phyloP scores from a whole-genome alignment of 2,329 filamentous ascomycete genomes.

The Drechslerella coelobrocha region DNA sequence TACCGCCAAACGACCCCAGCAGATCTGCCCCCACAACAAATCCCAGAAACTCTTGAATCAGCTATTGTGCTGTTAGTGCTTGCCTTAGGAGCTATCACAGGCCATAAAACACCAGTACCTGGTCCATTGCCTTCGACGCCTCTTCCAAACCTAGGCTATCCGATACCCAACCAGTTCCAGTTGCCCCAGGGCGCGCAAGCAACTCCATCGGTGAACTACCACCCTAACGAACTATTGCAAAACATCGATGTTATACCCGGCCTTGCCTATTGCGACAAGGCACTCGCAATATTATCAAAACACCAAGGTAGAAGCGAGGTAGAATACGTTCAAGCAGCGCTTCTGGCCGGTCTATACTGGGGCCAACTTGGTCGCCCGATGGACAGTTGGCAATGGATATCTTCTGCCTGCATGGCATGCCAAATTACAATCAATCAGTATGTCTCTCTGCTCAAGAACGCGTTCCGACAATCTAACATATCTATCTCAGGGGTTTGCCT shows the following conservation, averaged over 20 bases:
- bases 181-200: conserved; percentile 63
- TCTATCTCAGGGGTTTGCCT: conserved; percentile 55
- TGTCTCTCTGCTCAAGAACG: conserved; percentile 35
- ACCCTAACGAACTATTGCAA: conserved; percentile 57
- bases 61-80: conserved; percentile 82
- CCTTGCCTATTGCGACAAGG: conserved; percentile 85
- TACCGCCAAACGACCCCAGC: conserved; percentile 55
- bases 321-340: conserved; percentile 80
- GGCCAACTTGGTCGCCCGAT: conserved; percentile 85
- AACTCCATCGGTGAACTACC: conserved; percentile 43
- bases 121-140: conserved; percentile 60
- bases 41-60: conserved; percentile 71
- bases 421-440: conserved; percentile 70
- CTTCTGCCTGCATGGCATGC: conserved; percentile 66
- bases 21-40: conserved; percentile 61
- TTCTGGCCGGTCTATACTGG: conserved; percentile 86
- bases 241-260: conserved; percentile 90
- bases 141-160: conserved; percentile 55
- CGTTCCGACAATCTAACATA: neutral
- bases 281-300: conserved; percentile 83
- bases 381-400: conserved; percentile 79
- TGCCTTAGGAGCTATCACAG: conserved; percentile 83
- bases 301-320: conserved; percentile 79
- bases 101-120: conserved; percentile 59
- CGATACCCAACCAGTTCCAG: conserved; percentile 29